Base-by-base conservation (phyloP, 495 filamentous ascomycete genomes). In the Bryoglossum gracile region DNA sequence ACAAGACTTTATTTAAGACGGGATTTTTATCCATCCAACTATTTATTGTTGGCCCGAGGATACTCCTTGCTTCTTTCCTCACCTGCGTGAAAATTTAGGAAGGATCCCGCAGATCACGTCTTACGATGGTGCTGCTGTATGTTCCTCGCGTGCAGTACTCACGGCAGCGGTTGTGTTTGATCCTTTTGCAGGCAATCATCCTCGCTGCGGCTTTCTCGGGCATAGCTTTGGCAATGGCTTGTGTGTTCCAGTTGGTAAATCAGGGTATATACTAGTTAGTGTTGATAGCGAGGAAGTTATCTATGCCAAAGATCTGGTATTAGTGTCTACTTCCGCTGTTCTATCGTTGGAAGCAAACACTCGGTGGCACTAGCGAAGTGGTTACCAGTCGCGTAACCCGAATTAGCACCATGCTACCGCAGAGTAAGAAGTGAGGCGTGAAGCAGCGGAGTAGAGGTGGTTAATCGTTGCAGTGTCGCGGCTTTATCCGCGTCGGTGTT, bases 281-380 rank as follows among this genome's bases (percentile, higher is more conserved):
- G 50, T 78, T 74, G 22, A 76, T 64, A 18, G 76, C 70, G 58
- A 71, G 70, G 51, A 83, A 56, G 57, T 81, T 82, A 45, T 78
- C 71, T 4, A 68, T 80, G 46, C 80, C 79, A 43, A 79, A 82
- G 16, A 82, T 77, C 60, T 77, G 21, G 76, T 71, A 63, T 81
- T 75, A 18, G 63, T 57, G 48, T 83, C 80, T 18, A 83, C 78
- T 17, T 82, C 78, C 9, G 74, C 65, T 1, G 71, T 74, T 37
- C 76, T 76, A 37, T 51, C 48, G 18, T 56, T 50, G 22, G 24
- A 14, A 8, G 24, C 25, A 16, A 48, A 48, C 43, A 56, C 25
- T 43, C n/a, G 13, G 48, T 25, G 3, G 53, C 52, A 10, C 43
- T 43, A 13, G 46, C 53, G 21, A 56, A 56, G 26, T 51, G 48